These are phyloP conservation scores for Naematelia aurantialba DNA, from an alignment of 768 basidiomycete genomes.

Conservation along the genomic window DNA sequence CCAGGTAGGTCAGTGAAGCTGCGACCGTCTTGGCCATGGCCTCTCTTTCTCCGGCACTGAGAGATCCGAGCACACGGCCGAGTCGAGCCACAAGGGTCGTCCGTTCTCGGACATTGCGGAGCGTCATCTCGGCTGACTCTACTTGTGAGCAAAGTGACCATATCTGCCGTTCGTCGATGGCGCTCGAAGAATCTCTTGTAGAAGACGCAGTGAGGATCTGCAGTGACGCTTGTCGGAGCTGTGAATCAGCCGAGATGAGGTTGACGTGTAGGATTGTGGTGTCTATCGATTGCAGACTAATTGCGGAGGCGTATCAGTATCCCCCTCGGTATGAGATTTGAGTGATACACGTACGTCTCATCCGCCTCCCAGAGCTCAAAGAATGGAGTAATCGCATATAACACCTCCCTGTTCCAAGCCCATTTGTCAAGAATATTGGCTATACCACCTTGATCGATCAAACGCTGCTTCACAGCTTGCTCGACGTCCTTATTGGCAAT, in stretches of 20 bases:
- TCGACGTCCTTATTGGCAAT: conserved; percentile 1
- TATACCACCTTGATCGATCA: conserved; percentile 7
- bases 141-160: conserved; percentile 61
- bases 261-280: conserved; percentile 53
- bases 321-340: conserved; percentile 7
- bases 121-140: conserved; percentile 73
- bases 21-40: neutral
- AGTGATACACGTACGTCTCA: conserved; percentile 13
- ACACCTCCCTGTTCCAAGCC: conserved; percentile 39
- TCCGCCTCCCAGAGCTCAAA: conserved; percentile 14
- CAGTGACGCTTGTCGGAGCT: conserved; percentile 63
- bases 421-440: conserved; percentile 13
- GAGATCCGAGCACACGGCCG: conserved; percentile 50
- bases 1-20: conserved; percentile 26
- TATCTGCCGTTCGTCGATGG: conserved; percentile 14
- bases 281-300: conserved; percentile 35
- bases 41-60: conserved; percentile 7
- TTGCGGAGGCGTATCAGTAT: conserved; percentile 12
- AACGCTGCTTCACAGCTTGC: neutral
- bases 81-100: conserved; percentile 72
- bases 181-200: neutral
- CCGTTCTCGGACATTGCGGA: conserved; percentile 78
- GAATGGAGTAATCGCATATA: conserved; percentile 18
- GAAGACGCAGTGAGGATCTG: conserved; percentile 36
- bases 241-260: conserved; percentile 69